Evolutionary conservation across 176 grass and related monocot genomes (phyloP), one percentile per base, ranked within the genome.

Genomic region (Sorghum bicolor): DNA sequence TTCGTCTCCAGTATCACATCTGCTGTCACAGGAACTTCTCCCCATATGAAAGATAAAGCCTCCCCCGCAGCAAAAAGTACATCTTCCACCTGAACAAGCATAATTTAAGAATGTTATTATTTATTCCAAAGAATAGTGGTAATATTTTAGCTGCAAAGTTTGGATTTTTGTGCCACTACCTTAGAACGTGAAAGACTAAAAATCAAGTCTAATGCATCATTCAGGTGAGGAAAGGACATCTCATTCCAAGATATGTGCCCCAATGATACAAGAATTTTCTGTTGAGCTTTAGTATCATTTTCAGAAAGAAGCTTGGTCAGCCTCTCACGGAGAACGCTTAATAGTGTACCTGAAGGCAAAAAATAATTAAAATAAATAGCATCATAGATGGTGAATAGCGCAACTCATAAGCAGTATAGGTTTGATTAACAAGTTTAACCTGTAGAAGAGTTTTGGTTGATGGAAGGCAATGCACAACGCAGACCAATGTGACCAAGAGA

Each of bases 31-130:
- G 95, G 90, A 75, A 97, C 88, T 78, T 91, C 88, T 37, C 92
- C 92, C 95, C 95, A 97, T 94, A 97, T 97, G 85, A 94, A 97
- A 88, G 92, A 94, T 78, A 94, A 70, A 55, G 95, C 95, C 82
- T 97, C 95, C 4, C 95, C 95, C 39, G 90, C 89, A 84, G 95
- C 85, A 91, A 97, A 97, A 79, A 97, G 92, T 55, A 97, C 86
- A 84, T 97, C 92, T 89, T 97, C 95, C 12, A 97, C 95, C 95
- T 97, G 52, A 83, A 81, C 45, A 80, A 48, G 74, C 22, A 39
- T 76, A 53, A 85, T 70, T 68, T 20, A n/a, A 43, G 43, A 57
- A 83, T 55, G 65, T 34, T 38, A 47, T 77, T 55, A 40, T 77
- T 36, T 79, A 28, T 19, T 80, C 22, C n/a, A 76, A 85, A 84